These are phyloP conservation scores for Fraxinus dipetala DNA, from an alignment of 305 asterid species.

Conservation along the genomic window DNA sequence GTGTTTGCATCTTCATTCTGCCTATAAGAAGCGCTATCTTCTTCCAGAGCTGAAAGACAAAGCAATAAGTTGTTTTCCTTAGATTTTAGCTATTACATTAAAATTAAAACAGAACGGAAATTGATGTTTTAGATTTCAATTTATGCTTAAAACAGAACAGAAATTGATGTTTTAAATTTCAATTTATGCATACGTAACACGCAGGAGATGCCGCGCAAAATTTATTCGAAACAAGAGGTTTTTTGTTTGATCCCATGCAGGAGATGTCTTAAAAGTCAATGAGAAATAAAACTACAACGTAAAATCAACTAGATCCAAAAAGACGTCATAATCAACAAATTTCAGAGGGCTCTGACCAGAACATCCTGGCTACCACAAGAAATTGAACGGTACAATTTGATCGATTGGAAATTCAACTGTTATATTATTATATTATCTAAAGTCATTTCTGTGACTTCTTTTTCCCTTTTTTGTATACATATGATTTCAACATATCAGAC, in stretches of 20 bases:
- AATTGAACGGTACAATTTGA: background rate
- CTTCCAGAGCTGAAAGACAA: conserved; percentile 38
- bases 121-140: background rate
- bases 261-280: conserved; percentile 5
- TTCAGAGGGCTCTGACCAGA: background rate
- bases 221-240: background rate
- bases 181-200: background rate
- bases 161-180: background rate
- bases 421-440: background rate
- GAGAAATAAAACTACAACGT: background rate
- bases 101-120: background rate
- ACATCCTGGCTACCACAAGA: background rate
- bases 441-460: conserved; percentile 2
- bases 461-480: background rate
- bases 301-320: conserved; percentile 1
- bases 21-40: conserved; percentile 29
- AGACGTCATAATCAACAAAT: background rate
- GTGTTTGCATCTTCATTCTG: conserved; percentile 35
- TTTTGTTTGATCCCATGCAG: background rate
- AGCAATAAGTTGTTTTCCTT: conserved; percentile 1
- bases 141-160: background rate
- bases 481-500: background rate
- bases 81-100: background rate
- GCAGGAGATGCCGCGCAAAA: conserved; percentile 1
- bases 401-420: background rate